A percentile compares a stretch with the other conserved stretches of the same genome.
Conservation (phyloP, 1,139 yeast genomes). For the Yamadazyma triangularis region DNA sequence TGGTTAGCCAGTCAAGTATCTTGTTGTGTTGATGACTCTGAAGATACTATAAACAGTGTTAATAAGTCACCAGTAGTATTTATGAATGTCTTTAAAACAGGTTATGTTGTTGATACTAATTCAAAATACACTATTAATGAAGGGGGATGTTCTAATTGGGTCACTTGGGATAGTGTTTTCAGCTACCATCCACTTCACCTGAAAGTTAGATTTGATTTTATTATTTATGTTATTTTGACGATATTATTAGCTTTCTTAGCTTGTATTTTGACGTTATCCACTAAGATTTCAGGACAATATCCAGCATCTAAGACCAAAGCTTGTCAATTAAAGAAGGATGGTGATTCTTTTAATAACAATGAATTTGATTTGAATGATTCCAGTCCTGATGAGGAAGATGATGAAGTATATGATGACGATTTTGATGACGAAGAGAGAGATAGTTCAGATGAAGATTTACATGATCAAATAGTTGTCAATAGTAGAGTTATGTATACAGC, state of each 20-base stretch:
- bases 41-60: not conserved
- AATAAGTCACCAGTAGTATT: slow-evolving; percentile 2
- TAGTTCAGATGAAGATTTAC: not conserved
- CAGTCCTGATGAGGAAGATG: not conserved
- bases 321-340: not conserved
- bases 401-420: slow-evolving; percentile 2
- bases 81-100: slow-evolving; percentile 19
- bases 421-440: slow-evolving; percentile 1
- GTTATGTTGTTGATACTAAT: slow-evolving; percentile 11
- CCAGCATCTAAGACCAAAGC: slow-evolving; percentile 2
- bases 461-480: slow-evolving; percentile 3
- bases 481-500: slow-evolving; percentile 47
- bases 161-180: slow-evolving; percentile 40
- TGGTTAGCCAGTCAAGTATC: slow-evolving; percentile 44
- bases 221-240: slow-evolving; percentile 39
- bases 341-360: not conserved
- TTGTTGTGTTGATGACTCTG: slow-evolving; percentile 30
- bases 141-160: slow-evolving; percentile 36
- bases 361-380: not conserved
- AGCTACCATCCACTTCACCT: slow-evolving; percentile 14
- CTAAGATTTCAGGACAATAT: slow-evolving; percentile 33
- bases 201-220: slow-evolving; percentile 22
- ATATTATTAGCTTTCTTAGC: slow-evolving; percentile 43
- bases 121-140: slow-evolving; percentile 6
- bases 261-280: slow-evolving; percentile 45